Percentiles rank a stretch among this genome's conserved stretches.
Evolutionary conservation across 371 early-diverging fungal genomes (phyloP).

Genomic region (Haplosporangium sp.): DNA sequence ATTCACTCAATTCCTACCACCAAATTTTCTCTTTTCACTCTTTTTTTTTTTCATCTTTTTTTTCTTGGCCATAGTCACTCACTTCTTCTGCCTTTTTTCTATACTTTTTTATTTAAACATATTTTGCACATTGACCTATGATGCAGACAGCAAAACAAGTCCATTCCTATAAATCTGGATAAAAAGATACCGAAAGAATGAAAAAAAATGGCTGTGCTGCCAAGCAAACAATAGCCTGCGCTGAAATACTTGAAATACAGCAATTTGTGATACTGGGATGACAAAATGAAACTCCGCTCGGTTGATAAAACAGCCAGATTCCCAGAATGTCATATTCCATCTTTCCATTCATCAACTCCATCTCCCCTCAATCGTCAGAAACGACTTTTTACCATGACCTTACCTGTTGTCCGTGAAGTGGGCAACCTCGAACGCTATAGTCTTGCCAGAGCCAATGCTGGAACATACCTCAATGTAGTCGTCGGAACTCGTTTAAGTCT

Average conservation of each 20-base stretch:
- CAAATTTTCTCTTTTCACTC: background rate
- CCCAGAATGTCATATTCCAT: background rate
- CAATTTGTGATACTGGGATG: no score
- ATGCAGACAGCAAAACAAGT: no score
- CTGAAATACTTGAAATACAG: no score
- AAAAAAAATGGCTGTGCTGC: no score
- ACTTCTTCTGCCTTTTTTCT: background rate
- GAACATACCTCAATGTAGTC: slow-evolving; percentile 29
- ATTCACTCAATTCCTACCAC: background rate
- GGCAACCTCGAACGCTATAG: slow-evolving; percentile 37
- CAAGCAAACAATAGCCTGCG: no score
- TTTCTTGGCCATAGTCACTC: background rate
- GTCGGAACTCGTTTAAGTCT: slow-evolving; percentile 32
- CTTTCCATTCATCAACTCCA: background rate
- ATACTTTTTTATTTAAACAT: background rate
- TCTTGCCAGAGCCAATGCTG: slow-evolving; percentile 27
- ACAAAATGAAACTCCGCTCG: no score
- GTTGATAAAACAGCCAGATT: background rate
- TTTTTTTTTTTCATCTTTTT: slow-evolving; percentile 4
- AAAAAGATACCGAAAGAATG: background rate
- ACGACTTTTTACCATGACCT: slow-evolving; percentile 7
- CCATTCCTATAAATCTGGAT: no score
- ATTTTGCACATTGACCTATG: no score
- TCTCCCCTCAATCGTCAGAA: background rate
- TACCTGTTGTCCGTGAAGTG: slow-evolving; percentile 33